Evolutionary conservation across 31 red algal genomes (phyloP).

Genomic region (Porphyra umbilicalis): DNA sequence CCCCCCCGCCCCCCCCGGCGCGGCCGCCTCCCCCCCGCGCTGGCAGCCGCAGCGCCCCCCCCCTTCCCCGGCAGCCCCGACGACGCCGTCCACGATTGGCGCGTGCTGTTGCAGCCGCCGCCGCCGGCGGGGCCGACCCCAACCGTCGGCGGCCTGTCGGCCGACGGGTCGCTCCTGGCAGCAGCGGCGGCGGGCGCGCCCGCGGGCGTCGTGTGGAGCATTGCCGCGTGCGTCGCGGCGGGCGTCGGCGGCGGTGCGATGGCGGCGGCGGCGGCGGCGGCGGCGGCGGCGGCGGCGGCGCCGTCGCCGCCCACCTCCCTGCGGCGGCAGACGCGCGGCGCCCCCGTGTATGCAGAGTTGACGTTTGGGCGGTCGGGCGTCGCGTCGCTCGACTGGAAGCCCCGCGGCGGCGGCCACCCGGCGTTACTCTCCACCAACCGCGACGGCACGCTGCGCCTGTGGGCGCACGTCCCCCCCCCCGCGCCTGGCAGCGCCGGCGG

Average conservation of each 20-base stretch:
- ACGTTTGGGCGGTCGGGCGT: slow-evolving; percentile 67
- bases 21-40: no score
- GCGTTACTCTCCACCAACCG: slow-evolving; percentile 75
- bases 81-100: not conserved
- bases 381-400: slow-evolving; percentile 72
- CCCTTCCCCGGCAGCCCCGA: not conserved
- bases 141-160: slow-evolving; percentile 4
- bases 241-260: not conserved
- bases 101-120: not conserved
- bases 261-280: not conserved
- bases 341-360: slow-evolving; percentile 35
- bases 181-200: not conserved
- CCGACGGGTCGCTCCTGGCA: not conserved
- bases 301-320: not conserved
- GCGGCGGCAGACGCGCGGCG: not conserved
- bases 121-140: not conserved
- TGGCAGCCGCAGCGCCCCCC: no score
- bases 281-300: not conserved
- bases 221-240: not conserved
- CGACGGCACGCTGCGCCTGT: slow-evolving; percentile 74
- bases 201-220: not conserved
- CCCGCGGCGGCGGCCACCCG: slow-evolving; percentile 71
- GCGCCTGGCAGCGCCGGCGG: not conserved
- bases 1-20: no score
- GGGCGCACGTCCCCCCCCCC: slow-evolving; percentile 28